phyloP scores from a whole-genome alignment of 2,329 filamentous ascomycete species.

The Fusarium nygamai region DNA sequence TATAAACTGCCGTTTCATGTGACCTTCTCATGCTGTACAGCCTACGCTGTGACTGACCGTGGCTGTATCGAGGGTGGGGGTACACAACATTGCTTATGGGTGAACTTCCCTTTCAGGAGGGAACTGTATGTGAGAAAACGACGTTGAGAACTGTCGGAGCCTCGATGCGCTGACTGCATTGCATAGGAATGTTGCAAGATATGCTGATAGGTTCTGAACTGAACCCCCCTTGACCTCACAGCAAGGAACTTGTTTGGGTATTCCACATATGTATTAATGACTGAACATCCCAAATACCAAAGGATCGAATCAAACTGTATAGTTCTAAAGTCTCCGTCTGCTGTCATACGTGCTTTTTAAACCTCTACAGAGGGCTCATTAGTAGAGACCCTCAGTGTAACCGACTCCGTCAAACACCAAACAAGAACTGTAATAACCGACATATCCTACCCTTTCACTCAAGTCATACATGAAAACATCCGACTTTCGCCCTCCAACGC shows the following conservation, averaged over 20 bases:
- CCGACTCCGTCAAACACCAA: conserved; percentile 13
- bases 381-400: not conserved
- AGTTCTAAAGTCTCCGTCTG: not conserved
- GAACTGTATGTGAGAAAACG: not conserved
- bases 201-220: not conserved
- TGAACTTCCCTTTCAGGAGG: conserved; percentile 1
- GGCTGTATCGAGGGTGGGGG: conserved; percentile 34
- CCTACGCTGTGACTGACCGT: conserved; percentile 26
- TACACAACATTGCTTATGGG: conserved; percentile 8
- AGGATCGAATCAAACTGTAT: not conserved
- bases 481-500: not conserved
- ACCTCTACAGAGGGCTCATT: not conserved
- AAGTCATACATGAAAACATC: conserved; percentile 21
- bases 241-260: not conserved
- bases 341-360: not conserved
- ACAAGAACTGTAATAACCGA: conserved; percentile 5
- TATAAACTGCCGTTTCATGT: conserved; percentile 10
- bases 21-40: conserved; percentile 24
- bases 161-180: not conserved
- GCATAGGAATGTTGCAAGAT: not conserved
- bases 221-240: not conserved
- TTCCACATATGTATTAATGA: not conserved
- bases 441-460: conserved; percentile 11
- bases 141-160: not conserved
- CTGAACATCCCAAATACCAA: not conserved